These are phyloP conservation scores for Hypoxylon sp. DNA, from an alignment of 2,329 filamentous ascomycete species.

Conservation along the genomic window DNA sequence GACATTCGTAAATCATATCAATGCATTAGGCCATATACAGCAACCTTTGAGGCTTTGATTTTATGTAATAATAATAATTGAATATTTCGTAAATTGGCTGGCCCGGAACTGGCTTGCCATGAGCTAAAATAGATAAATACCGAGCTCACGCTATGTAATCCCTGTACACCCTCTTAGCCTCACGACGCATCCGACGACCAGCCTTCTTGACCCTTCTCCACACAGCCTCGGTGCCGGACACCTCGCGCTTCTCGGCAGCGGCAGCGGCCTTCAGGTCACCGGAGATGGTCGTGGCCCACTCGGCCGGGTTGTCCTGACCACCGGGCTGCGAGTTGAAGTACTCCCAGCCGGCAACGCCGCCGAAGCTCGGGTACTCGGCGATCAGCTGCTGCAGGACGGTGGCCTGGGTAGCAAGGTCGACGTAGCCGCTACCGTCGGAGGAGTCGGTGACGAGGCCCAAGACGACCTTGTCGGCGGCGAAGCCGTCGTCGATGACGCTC, in stretches of 20 bases:
- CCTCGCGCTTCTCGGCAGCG: slow-evolving; percentile 36
- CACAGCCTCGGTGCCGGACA: slow-evolving; percentile 39
- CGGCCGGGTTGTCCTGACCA: slow-evolving; percentile 70
- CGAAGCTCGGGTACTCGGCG: slow-evolving; percentile 71
- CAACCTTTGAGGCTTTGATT: too few species aligned
- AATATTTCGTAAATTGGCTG: too few species aligned
- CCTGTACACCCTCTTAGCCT: slow-evolving; percentile 42
- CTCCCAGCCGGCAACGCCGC: slow-evolving; percentile 94
- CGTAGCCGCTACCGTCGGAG: slow-evolving; percentile 69
- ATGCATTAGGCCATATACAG: too few species aligned
- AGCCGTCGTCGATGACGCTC: slow-evolving; percentile 67
- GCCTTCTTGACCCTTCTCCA: slow-evolving; percentile 40
- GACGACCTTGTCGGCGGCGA: slow-evolving; percentile 77
- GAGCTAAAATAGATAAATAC: too few species aligned
- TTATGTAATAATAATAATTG: too few species aligned
- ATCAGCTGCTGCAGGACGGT: slow-evolving; percentile 53
- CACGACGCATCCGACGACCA: slow-evolving; percentile 38
- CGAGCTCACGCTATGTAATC: slow-evolving; percentile 45
- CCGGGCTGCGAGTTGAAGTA: slow-evolving; percentile 85
- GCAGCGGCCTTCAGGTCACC: slow-evolving; percentile 36
- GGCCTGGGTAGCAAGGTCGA: slow-evolving; percentile 57
- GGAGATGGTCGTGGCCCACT: slow-evolving; percentile 68
- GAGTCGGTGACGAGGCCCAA: slow-evolving; percentile 83
- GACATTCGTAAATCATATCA: too few species aligned
- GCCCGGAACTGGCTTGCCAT: too few species aligned